Base-by-base conservation (phyloP, 768 basidiomycete genomes). In the Chalciporus chontae region DNA sequence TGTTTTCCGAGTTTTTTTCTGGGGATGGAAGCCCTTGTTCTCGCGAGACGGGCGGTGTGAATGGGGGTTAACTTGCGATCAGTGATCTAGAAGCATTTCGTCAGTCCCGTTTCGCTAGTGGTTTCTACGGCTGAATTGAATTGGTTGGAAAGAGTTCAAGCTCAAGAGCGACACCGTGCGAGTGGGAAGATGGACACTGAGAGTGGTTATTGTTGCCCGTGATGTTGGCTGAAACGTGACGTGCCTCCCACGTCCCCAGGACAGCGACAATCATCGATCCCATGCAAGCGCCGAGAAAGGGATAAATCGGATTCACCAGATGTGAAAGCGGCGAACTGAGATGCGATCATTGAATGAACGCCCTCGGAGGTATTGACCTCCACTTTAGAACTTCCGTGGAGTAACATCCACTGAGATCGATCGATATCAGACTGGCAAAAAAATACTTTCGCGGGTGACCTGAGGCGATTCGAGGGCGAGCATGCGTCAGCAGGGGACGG, bases 371-470 rank as follows among this genome's bases (percentile, higher is more conserved):
- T 36, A 36, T 15, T 36, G 34, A 36, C 34, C 34, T 31, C 32
- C 15, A n/a, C 4, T 8, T n/a, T n/a, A 36, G 34, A 36, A 36
- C 34, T 15, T 36, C 34, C 34, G 15, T 15, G 34, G 34, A 15
- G 34, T 5, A 32, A 1, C 13, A 15, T 36, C 34, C 34, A 36
- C 2, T n/a, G n/a, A n/a, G n/a, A n/a, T n/a, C n/a, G 34, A 36
- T 36, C n/a, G 34, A 36, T 36, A 36, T n/a, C n/a, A 8, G n/a
- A 36, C 34, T 36, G 29, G 29, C 29, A 31, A 31, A 11, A 31
- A 42, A 23, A 29, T 17, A 51, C 40, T 43, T 51, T 59, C 48
- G 57, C 57, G 45, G 48, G 47, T 48, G 5, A n/a, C 24, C 19
- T 41, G 9, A 15, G 15, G 13, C 13, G 40, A 41, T 41, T 26